Evolutionary conservation across 139 green algal species (phyloP), one percentile per base, ranked within the genome.

Genomic region (Auxenochlorella protothecoides): DNA sequence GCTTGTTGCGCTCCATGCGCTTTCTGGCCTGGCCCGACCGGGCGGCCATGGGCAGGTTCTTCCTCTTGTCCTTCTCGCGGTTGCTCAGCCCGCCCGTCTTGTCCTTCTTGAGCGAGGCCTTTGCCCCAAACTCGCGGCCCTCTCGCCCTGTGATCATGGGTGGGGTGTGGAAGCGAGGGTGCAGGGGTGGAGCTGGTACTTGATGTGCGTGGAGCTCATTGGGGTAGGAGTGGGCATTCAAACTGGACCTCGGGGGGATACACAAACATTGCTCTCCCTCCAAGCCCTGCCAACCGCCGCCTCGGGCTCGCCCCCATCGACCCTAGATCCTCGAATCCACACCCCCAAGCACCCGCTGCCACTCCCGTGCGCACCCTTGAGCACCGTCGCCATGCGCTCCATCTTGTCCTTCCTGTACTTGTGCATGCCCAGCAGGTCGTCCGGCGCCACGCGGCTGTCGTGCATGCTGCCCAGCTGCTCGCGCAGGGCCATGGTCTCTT

Each of bases 61-160:
- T 96, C 56, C 69, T 76, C 69, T 92, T 92, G 69, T 91, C 81
- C 86, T 98, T 97, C 84, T 98, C 79, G 15, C 79, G 79, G 80
- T 98, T 97, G 69, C 77, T 92, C 16, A 88, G 75, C 15, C 92
- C 92, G 27, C 90, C 91, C 27, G 83, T 92, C 89, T 98, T 98
- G 65, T 89, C 79, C 78, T 93, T 85, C 62, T 86, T 90, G 27
- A 78, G 81, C 10, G 14, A 68, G 3, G 75, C 67, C 4, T 80
- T 79, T 3, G 87, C 74, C 4, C 88, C 87, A 78, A 93, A 97
- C 56, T 85, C 84, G 7, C 92, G 82, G 2, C 87, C 93, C 82
- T 98, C 92, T 3, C 93, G 83, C 0, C 93, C 92, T 67, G 85
- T 83, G 63, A 90, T 44, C 27, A 44, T 44, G 27, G 27, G 27